These are phyloP conservation scores for Picea mariana DNA, from an alignment of 83 land plant species.

Conservation along the genomic window DNA sequence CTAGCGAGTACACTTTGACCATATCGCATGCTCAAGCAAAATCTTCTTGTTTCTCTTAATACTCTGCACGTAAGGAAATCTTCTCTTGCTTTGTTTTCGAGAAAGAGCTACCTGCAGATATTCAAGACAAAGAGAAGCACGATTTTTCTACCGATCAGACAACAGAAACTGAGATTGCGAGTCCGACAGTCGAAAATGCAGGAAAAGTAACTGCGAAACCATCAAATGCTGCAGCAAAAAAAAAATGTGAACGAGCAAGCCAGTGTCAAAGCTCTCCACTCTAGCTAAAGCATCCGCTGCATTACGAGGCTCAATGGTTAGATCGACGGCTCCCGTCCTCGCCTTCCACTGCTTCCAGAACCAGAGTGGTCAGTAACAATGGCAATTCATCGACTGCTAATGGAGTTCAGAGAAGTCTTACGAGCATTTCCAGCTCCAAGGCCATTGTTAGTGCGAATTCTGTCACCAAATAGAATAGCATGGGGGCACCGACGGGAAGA, in stretches of 20 bases:
- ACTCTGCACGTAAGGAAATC: too few relatives aligned
- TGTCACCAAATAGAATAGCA: constrained; percentile 1
- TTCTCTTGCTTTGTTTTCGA: neutral
- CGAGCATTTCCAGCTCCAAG: neutral
- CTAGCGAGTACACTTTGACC: too few relatives aligned
- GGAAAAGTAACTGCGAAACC: neutral
- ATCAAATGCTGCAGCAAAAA: neutral
- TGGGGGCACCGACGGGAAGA: neutral
- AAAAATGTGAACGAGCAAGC: neutral
- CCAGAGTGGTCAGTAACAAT: neutral
- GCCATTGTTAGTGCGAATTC: neutral
- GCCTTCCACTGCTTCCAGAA: neutral
- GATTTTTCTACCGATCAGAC: neutral
- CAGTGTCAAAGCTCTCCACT: constrained; percentile 10
- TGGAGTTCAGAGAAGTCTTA: too few relatives aligned
- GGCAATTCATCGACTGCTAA: neutral
- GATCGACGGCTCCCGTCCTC: neutral
- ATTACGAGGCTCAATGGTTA: neutral
- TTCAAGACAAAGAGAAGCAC: neutral
- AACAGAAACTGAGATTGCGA: neutral
- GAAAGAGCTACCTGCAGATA: neutral
- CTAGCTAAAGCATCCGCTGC: neutral
- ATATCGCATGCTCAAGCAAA: too few relatives aligned
- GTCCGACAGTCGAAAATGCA: neutral
- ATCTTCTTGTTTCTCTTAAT: too few relatives aligned